Evolutionary conservation across 1,284 basidiomycete genomes (phyloP).

Genomic region (Psilocybe mexicana): DNA sequence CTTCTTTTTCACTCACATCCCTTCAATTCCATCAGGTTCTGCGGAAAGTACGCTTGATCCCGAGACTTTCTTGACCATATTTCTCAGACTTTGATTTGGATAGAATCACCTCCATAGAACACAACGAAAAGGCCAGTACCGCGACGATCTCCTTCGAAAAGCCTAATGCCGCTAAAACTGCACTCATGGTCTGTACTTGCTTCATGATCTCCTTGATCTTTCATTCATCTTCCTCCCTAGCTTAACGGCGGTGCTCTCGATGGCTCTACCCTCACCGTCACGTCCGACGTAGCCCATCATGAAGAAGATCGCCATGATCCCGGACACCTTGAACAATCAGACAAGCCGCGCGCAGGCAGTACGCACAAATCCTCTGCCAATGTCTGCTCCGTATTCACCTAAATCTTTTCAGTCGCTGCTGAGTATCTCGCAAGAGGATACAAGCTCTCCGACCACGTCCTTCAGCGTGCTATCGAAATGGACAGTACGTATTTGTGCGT

Average conservation of each 20-base stretch:
- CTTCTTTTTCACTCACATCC: slow-evolving; percentile 12
- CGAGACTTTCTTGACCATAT: neutral
- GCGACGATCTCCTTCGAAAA: slow-evolving; percentile 77
- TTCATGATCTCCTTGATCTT: neutral
- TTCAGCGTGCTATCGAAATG: slow-evolving; percentile 85
- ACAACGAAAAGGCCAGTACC: slow-evolving; percentile 35
- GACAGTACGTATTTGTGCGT: slow-evolving; percentile 56
- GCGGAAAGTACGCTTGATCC: slow-evolving; percentile 58
- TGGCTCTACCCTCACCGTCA: slow-evolving; percentile 58
- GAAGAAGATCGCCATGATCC: slow-evolving; percentile 48
- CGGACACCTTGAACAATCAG: slow-evolving; percentile 62
- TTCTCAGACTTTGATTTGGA: neutral
- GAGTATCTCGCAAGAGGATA: slow-evolving; percentile 92
- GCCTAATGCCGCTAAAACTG: slow-evolving; percentile 76
- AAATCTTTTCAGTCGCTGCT: slow-evolving; percentile 62
- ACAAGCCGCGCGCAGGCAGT: slow-evolving; percentile 84
- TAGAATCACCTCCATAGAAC: slow-evolving; percentile 67
- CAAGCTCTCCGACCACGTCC: slow-evolving; percentile 72
- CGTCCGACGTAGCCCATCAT: slow-evolving; percentile 60
- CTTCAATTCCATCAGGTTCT: slow-evolving; percentile 52
- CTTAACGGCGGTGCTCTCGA: slow-evolving; percentile 75
- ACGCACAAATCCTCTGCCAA: slow-evolving; percentile 25
- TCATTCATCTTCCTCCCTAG: slow-evolving; percentile 34
- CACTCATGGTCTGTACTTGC: slow-evolving; percentile 59
- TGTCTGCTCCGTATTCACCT: slow-evolving; percentile 3